These are phyloP conservation scores for Coleophoma cylindrospora DNA, from an alignment of 2,329 filamentous ascomycete genomes.

Conservation along the genomic window DNA sequence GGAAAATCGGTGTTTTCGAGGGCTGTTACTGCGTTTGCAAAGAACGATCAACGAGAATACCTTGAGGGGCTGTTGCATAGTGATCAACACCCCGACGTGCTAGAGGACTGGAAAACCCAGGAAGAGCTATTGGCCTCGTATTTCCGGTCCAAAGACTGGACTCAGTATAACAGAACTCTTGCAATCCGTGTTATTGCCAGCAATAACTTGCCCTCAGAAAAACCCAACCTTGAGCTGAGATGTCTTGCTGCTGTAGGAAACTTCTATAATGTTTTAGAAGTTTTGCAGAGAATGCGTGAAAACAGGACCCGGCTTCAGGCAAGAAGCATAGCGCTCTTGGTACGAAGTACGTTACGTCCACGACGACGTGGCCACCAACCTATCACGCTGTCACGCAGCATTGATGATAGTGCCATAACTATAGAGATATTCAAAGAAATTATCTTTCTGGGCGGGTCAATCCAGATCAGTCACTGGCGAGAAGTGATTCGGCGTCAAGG, in stretches of 20 bases:
- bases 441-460: slow-evolving; percentile 35
- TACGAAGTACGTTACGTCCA: slow-evolving; percentile 30
- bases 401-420: slow-evolving; percentile 28
- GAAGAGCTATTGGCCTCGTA: slow-evolving; percentile 47
- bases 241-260: slow-evolving; percentile 28
- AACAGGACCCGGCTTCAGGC: slow-evolving; percentile 34
- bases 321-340: slow-evolving; percentile 37
- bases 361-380: slow-evolving; percentile 25
- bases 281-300: slow-evolving; percentile 41
- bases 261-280: slow-evolving; percentile 20
- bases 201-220: slow-evolving; percentile 28
- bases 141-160: slow-evolving; percentile 43
- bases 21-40: slow-evolving; percentile 60
- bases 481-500: slow-evolving; percentile 56
- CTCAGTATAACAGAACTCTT: slow-evolving; percentile 48
- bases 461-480: slow-evolving; percentile 43
- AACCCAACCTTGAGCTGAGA: slow-evolving; percentile 42
- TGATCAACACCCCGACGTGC: slow-evolving; percentile 61
- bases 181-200: slow-evolving; percentile 42
- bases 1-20: slow-evolving; percentile 59
- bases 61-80: slow-evolving; percentile 33
- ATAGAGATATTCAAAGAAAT: slow-evolving; percentile 42
- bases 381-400: background rate
- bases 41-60: slow-evolving; percentile 38
- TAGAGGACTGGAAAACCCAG: slow-evolving; percentile 51